Evolutionary conservation across 2,329 filamentous ascomycete genomes (phyloP), one percentile per base, ranked within the genome.

Genomic region (Fusarium fracticaudum): DNA sequence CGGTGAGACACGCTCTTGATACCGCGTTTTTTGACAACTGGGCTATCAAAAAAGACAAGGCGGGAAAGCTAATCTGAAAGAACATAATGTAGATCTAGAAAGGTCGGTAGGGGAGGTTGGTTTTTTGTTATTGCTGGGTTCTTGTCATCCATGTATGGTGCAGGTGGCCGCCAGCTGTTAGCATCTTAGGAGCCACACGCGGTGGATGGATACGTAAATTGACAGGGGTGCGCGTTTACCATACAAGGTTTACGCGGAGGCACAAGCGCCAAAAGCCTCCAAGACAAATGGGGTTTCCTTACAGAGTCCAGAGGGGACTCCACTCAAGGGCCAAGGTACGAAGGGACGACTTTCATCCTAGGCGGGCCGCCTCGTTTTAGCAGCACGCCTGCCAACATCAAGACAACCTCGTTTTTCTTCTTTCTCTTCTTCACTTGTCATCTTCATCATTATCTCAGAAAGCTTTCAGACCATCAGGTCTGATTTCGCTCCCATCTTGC

Each of bases 201-300:
- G 47, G 60, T 40, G 47, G 51, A 38, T 41, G 35, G 51, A 64
- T 66, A 54, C 63, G 47, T 64, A 66, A 64, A 64, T 67, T 67
- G 70, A 67, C 67, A 71, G 76, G 70, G 67, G 67, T 53, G 73
- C 69, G 77, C 80, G 80, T 76, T 72, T 66, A 55, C 51, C n/a
- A 40, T 31, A 59, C 67, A 70, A 70, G 78, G 78, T 81, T 82
- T 82, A 77, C 78, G 78, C 74, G 77, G 78, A 79, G 77, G 77
- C 60, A 67, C 60, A 74, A 71, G 71, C 71, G 72, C 68, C 64
- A 29, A 68, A 65, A 38, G 50, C 31, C 35, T 60, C 63, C 40
- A 69, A 73, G 61, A 72, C 55, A 65, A 69, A 70, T 70, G 67
- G 67, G 74, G 69, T 35, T 51, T 51, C 35, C 24, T 29, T 54